Conservation (phyloP, 768 basidiomycete genomes). For the Trametes villosa region DNA sequence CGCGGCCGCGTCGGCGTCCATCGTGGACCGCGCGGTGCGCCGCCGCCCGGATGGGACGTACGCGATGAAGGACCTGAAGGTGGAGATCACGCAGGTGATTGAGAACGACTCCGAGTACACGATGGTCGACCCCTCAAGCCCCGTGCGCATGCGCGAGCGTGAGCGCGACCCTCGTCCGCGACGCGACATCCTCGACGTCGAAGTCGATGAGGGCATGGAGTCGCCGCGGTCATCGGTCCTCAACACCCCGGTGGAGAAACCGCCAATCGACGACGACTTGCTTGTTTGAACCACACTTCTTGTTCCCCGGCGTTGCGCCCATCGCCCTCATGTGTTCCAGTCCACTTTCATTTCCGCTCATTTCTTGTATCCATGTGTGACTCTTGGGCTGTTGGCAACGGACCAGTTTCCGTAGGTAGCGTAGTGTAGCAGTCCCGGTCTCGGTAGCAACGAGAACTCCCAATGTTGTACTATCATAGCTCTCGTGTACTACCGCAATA, state of each 20-base stretch:
- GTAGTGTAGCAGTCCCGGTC: not conserved
- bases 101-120: slow-evolving; percentile 24
- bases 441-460: not conserved
- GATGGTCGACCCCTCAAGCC: not conserved
- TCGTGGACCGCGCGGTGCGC: slow-evolving; percentile 8
- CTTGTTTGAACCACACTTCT: no score
- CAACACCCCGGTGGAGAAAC: not conserved
- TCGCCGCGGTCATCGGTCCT: not conserved
- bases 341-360: not conserved
- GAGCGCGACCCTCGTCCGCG: not conserved
- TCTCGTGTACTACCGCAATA: not conserved
- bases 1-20: not conserved
- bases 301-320: no score
- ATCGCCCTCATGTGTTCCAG: not conserved
- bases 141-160: not conserved
- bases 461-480: not conserved
- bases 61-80: slow-evolving; percentile 26
- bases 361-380: not conserved
- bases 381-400: not conserved
- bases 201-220: not conserved
- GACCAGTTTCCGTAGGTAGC: not conserved
- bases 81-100: slow-evolving; percentile 29
- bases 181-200: not conserved
- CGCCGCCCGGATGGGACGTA: slow-evolving; percentile 20
- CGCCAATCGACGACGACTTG: not conserved